Evolutionary conservation across 2,329 filamentous ascomycete species (phyloP).

Genomic region (Diaporthe caulivora): DNA sequence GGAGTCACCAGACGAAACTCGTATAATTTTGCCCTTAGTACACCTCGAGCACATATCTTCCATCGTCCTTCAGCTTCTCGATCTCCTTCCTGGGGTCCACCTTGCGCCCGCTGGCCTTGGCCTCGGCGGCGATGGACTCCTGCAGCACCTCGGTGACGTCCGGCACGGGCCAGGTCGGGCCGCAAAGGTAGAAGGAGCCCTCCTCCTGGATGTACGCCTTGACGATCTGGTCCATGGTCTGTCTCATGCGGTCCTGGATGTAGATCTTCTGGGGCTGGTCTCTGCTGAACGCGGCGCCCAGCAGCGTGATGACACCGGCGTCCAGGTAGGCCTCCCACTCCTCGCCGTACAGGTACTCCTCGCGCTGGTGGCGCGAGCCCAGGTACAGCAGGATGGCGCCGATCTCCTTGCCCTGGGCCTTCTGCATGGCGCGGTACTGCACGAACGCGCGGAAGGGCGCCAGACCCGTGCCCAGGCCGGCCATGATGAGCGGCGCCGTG

Average conservation of each 20-base stretch:
- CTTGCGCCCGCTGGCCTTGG: slow-evolving; percentile 79
- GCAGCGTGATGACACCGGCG: slow-evolving; percentile 92
- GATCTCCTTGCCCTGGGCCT: slow-evolving; percentile 95
- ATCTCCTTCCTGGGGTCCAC: slow-evolving; percentile 90
- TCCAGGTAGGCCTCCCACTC: slow-evolving; percentile 99
- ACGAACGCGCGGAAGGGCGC: slow-evolving; percentile 99
- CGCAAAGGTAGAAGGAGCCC: slow-evolving; percentile 96
- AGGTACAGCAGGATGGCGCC: slow-evolving; percentile 95
- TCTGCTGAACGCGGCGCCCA: slow-evolving; percentile 94
- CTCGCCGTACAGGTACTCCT: slow-evolving; percentile 98
- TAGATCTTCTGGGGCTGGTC: slow-evolving; percentile 99
- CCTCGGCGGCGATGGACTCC: slow-evolving; percentile 88
- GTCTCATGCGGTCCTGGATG: slow-evolving; percentile 97
- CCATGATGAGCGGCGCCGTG: slow-evolving; percentile 97
- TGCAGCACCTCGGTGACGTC: slow-evolving; percentile 94
- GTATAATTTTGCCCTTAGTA: slow-evolving; percentile 69
- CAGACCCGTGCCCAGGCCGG: slow-evolving; percentile 95
- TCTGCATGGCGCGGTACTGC: slow-evolving; percentile 97
- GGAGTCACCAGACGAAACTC: not conserved
- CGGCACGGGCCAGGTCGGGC: slow-evolving; percentile 97
- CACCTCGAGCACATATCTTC: slow-evolving; percentile 95
- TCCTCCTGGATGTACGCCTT: slow-evolving; percentile 89
- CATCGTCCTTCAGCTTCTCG: slow-evolving; percentile 95
- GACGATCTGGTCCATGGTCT: slow-evolving; percentile 85
- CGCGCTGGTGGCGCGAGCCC: slow-evolving; percentile 95